Conservation (phyloP, 2,329 filamentous ascomycete species). For the Fusarium sp. region DNA sequence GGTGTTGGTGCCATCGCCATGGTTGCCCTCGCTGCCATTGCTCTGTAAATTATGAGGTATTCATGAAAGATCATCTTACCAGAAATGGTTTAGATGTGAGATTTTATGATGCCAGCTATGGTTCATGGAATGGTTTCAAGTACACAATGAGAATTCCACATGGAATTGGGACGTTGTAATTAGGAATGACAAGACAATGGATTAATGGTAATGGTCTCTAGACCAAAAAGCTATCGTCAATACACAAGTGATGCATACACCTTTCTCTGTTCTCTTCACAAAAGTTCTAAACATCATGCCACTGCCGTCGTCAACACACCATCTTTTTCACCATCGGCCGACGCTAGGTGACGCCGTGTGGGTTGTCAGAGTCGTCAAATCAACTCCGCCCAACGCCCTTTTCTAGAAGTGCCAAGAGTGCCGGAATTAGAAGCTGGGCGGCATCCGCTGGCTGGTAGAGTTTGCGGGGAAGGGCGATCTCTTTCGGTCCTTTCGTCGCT, state of each 20-base stretch:
- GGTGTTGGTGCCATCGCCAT: conserved; percentile 50
- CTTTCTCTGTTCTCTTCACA: not conserved
- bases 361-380: conserved; percentile 7
- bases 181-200: conserved; percentile 16
- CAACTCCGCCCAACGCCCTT: not conserved
- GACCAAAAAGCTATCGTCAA: conserved; percentile 26
- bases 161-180: conserved; percentile 9
- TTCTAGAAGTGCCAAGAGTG: conserved; percentile 19
- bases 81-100: not conserved
- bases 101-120: not conserved
- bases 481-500: not conserved
- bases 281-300: conserved; percentile 4
- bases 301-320: conserved; percentile 3
- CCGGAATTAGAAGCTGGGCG: conserved; percentile 3
- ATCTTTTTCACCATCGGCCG: not conserved
- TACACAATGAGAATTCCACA: conserved; percentile 8
- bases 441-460: not conserved
- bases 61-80: not conserved
- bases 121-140: not conserved
- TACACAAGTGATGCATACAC: conserved; percentile 30
- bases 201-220: conserved; percentile 38
- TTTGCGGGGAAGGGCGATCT: not conserved
- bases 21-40: conserved; percentile 49
- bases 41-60: conserved; percentile 49
- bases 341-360: conserved; percentile 12